Conservation (phyloP, 352 stramenopile genomes). For the Pythium dissimile region DNA sequence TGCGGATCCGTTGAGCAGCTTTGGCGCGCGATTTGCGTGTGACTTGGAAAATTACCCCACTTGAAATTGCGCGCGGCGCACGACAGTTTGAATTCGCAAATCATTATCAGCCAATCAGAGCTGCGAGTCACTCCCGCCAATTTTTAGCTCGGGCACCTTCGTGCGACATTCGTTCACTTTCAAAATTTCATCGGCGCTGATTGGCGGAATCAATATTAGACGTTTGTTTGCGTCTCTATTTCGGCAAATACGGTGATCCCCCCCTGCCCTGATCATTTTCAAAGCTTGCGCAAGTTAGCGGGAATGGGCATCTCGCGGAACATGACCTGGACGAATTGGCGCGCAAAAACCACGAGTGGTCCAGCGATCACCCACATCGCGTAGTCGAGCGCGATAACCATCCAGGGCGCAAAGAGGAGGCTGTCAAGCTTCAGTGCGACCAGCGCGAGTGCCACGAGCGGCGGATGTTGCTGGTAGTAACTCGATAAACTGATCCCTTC, state of each 20-base stretch:
- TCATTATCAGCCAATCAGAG: slow-evolving; percentile 19
- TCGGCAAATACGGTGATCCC: not conserved
- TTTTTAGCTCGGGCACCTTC: not conserved
- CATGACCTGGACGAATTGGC: slow-evolving; percentile 17
- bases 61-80: slow-evolving; percentile 4
- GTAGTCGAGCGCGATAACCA: slow-evolving; percentile 14
- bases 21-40: slow-evolving; percentile 14
- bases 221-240: slow-evolving; percentile 18
- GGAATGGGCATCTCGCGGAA: slow-evolving; percentile 26
- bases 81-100: slow-evolving; percentile 21
- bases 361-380: slow-evolving; percentile 1
- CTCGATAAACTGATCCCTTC: not conserved
- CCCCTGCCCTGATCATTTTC: not conserved
- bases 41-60: not conserved
- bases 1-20: not conserved
- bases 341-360: slow-evolving; percentile 7
- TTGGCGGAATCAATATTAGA: slow-evolving; percentile 14
- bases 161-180: slow-evolving; percentile 2
- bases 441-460: slow-evolving; percentile 9
- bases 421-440: slow-evolving; percentile 14
- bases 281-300: slow-evolving; percentile 13
- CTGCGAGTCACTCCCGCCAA: slow-evolving; percentile 16
- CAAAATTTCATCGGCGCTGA: slow-evolving; percentile 9
- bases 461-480: slow-evolving; percentile 14
- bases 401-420: not conserved